A percentile compares a stretch with the other conserved stretches of the same genome.
These are phyloP conservation scores for Bocquillonia castaneifolia DNA, from an alignment of 441 rosid species.

Conservation along the genomic window DNA sequence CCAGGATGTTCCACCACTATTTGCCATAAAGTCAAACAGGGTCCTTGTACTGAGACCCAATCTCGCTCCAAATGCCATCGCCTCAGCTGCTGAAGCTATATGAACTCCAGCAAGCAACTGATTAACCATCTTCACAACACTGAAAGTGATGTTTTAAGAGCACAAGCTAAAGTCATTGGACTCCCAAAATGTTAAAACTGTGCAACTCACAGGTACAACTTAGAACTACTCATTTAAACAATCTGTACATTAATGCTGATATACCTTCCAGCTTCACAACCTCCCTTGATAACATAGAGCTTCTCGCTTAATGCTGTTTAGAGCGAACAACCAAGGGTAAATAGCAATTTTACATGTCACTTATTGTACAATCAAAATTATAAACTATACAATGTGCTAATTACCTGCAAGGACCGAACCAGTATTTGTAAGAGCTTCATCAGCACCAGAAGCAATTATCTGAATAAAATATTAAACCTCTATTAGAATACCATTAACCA, in stretches of 20 bases:
- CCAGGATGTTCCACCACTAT: constrained; percentile 85
- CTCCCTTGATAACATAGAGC: constrained; percentile 87
- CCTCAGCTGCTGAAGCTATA: constrained; percentile 96
- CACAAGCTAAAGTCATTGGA: not conserved
- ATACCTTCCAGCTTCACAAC: constrained; percentile 97
- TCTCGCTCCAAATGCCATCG: constrained; percentile 94
- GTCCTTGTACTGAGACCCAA: constrained; percentile 80
- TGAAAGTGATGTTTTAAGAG: constrained; percentile 30
- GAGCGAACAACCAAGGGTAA: constrained; percentile 24
- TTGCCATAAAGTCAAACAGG: constrained; percentile 58
- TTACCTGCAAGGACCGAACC: constrained; percentile 80
- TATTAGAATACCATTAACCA: constrained; percentile 23
- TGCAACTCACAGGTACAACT: not conserved
- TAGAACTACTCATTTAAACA: not conserved
- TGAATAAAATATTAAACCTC: constrained; percentile 27
- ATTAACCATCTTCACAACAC: constrained; percentile 92
- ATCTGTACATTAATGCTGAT: constrained; percentile 13
- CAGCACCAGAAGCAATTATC: constrained; percentile 93
- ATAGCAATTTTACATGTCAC: constrained; percentile 23
- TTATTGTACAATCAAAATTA: constrained; percentile 18
- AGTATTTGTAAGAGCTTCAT: constrained; percentile 63
- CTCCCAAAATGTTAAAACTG: not conserved
- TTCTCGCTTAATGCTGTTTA: constrained; percentile 88
- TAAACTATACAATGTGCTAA: constrained; percentile 10
- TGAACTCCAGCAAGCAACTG: constrained; percentile 98